Base-by-base conservation (phyloP, 306 rosid genomes). In the Trifolium subterraneum region DNA sequence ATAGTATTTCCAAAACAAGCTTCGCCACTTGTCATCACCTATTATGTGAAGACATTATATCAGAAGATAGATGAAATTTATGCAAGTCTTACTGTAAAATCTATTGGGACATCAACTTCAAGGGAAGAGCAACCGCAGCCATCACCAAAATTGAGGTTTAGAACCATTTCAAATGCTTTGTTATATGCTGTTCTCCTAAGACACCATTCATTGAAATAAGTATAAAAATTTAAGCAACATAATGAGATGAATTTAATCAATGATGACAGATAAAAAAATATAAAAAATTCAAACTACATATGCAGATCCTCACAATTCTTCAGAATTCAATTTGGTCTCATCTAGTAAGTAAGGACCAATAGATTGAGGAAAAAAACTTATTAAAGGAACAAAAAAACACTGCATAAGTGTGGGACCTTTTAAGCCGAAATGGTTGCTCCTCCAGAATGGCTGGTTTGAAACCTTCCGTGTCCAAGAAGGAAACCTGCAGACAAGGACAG, bases 81-180 rank as follows among this genome's bases (percentile, higher is more conserved):
- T 52, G 74, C 52, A 44, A 54, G 31, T 79, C 82, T 90, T 67
- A 94, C 99, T 92, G 81, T 79, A 84, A 87, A 92, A 84, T 94
- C 96, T 44, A 94, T 74, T 0, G 92, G 95, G 79, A 90, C 71
- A 61, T 86, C 90, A 54, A 90, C 81, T 87, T 90, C 90, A 33
- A 74, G 79, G 39, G 83, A 70, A 15, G 86, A 81, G 75, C 97
- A 88, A 50, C 90, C 89, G 39, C 99, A 94, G 76, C 99, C 97
- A 51, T 92, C 93, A 14, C 92, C 84, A 71, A 90, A 94, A 80
- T 84, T 87, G 88, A 94, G 80, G 75, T 86, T 92, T 84, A 94
- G 86, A 73, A 87, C 92, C 89, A 94, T 77, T 78, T 94, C 97
- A 81, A 94, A 83, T 73, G 93, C 81, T 85, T 87, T 94, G 56